A percentile compares a stretch with the other conserved stretches of the same genome.
Evolutionary conservation across 1,284 basidiomycete genomes (phyloP).

Genomic region (Ceratobasidium sp.): DNA sequence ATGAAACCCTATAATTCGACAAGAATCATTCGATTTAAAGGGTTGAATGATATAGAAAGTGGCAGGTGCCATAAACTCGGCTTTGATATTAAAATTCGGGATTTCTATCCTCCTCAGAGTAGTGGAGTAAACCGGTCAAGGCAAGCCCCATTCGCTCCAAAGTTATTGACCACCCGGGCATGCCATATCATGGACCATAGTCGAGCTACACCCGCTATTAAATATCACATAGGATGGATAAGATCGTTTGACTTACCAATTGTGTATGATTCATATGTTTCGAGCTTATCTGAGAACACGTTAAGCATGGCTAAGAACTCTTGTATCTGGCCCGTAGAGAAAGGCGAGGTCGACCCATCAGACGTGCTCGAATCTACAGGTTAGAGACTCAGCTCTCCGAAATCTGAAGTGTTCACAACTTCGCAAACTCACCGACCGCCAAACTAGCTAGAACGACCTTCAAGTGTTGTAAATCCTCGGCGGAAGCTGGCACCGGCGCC

Average conservation of each 20-base stretch:
- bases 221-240: not conserved
- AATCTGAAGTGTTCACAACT: too few species aligned
- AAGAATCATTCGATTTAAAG: too few species aligned
- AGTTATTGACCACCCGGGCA: conserved; percentile 25
- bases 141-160: not conserved
- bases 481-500: not conserved
- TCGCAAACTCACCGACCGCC: conserved; percentile 3
- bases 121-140: conserved; percentile 10
- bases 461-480: not conserved
- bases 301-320: not conserved
- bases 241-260: not conserved
- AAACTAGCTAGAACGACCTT: not conserved
- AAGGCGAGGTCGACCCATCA: conserved; percentile 26
- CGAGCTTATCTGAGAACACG: not conserved
- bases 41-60: too few species aligned
- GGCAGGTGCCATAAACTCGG: too few species aligned
- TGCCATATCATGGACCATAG: conserved; percentile 39
- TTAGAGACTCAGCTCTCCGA: not conserved
- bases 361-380: conserved; percentile 9
- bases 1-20: too few species aligned
- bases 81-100: too few species aligned
- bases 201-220: not conserved
- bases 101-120: too few species aligned
- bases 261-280: conserved; percentile 11
- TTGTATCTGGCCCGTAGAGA: conserved; percentile 1